Base-by-base conservation (phyloP, 1,284 basidiomycete genomes). In the Cystobasidiaceae sp. region DNA sequence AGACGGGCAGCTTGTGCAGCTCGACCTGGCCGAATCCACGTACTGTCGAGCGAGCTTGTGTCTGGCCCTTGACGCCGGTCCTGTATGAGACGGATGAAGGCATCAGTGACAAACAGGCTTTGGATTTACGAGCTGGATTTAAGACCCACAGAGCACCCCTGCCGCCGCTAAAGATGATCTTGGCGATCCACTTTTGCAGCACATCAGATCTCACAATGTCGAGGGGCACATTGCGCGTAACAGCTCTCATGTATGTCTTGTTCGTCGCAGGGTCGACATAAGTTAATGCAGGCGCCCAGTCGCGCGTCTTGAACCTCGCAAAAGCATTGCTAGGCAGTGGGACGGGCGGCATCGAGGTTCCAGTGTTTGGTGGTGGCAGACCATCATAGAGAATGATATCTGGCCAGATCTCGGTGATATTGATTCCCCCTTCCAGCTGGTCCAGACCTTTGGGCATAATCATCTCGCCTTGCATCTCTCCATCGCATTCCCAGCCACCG, bases 341-440 rank as follows among this genome's bases (percentile, higher is more conserved):
- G 1, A 49, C 52, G 3, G 72, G 72, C 2, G 72, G 72, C 30
- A 64, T 34, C 11, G 7, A 21, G 60, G 72, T 72, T 2, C 57
- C 52, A 25, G 59, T 62, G 13, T 67, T 58, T 28, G n/a, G 49
- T n/a, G 43, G 50, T 3, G 57, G 55, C 3, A 67, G 66, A 17
- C 72, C 72, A 27, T 73, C 72, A 63, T 72, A 73, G 17, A 73
- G 69, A 27, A 70, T 51, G n/a, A 73, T 71, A 45, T 73, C 72
- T 1, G 72, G 72, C 66, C 64, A 68, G 28, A 73, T 73, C 9
- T 41, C 41, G 23, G 54, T 67, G 9, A 71, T 68, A 37, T 73
- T 67, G 51, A 72, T 67, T 13, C 58, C 57, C 1, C 51, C 33
- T 7, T 65, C 68, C 27, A 73, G 45, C 23, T 25, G 25, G 33